phyloP scores from a whole-genome alignment of 148 eudicot species.

The Diospyros lotus region DNA sequence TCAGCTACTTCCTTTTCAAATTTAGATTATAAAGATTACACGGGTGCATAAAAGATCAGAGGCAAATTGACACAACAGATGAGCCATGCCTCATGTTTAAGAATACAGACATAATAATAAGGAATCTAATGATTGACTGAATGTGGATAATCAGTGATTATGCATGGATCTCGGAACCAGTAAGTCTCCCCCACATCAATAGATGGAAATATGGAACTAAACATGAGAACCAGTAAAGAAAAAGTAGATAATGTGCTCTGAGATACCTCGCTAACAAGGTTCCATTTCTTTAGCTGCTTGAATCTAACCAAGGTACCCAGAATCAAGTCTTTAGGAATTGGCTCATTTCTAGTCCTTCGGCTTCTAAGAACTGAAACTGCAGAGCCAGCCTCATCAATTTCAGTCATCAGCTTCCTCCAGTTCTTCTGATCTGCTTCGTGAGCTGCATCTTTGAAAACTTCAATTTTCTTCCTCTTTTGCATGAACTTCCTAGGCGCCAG shows the following conservation, averaged over 20 bases:
- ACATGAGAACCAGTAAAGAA: background rate
- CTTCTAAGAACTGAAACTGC: constrained; percentile 69
- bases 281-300: constrained; percentile 95
- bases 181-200: background rate
- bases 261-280: constrained; percentile 80
- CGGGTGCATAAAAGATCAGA: background rate
- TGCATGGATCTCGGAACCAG: background rate
- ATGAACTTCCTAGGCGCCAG: constrained; percentile 83
- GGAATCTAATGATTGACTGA: background rate
- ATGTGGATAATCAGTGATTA: background rate
- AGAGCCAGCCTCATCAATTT: constrained; percentile 76
- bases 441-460: constrained; percentile 68
- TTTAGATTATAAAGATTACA: no score
- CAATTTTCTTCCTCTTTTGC: constrained; percentile 77
- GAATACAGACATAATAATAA: background rate
- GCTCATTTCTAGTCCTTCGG: constrained; percentile 45
- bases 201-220: background rate
- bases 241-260: background rate
- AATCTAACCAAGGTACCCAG: constrained; percentile 84
- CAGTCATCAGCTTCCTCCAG: constrained; percentile 81
- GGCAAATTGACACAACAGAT: background rate
- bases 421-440: constrained; percentile 81
- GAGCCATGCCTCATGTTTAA: background rate
- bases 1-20: background rate
- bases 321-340: constrained; percentile 78